Evolutionary conservation across 1,284 basidiomycete species (phyloP).

Genomic region (Pyrrhoderma noxium): DNA sequence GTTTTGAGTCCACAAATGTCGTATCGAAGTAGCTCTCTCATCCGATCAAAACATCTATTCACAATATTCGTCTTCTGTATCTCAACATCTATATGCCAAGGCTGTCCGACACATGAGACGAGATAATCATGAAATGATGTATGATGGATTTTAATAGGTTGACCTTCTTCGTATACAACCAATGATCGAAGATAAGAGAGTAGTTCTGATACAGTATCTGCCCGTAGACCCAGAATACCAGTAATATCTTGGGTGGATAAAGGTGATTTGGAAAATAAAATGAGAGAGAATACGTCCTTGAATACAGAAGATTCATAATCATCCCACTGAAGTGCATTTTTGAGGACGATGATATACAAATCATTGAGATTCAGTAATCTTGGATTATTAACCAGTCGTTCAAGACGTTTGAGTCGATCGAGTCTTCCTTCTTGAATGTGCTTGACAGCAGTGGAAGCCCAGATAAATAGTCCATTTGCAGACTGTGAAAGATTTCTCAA

Average conservation of each 20-base stretch:
- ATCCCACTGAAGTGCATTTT: neutral
- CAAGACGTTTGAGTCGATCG: neutral
- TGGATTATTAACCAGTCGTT: neutral
- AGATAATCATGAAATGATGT: constrained; percentile 2
- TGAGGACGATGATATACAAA: neutral
- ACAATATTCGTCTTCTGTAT: constrained; percentile 18
- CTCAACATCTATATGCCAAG: too few relatives aligned
- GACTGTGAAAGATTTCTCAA: constrained; percentile 21
- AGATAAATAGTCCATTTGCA: constrained; percentile 26
- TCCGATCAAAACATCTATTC: constrained; percentile 15
- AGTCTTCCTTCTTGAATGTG: neutral
- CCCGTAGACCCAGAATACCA: neutral
- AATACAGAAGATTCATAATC: neutral
- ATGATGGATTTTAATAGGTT: neutral
- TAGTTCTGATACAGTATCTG: neutral
- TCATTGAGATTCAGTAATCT: neutral
- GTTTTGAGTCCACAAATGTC: constrained; percentile 18
- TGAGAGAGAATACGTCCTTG: neutral
- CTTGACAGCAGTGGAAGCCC: constrained; percentile 26
- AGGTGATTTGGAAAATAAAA: neutral
- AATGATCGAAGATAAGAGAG: neutral
- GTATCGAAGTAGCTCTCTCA: constrained; percentile 16
- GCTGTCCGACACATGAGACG: too few relatives aligned
- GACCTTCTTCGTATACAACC: neutral
- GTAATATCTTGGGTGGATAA: neutral